These are phyloP conservation scores for Rhodamnia rubescens DNA, from an alignment of 345 rosid genomes.

Conservation along the genomic window DNA sequence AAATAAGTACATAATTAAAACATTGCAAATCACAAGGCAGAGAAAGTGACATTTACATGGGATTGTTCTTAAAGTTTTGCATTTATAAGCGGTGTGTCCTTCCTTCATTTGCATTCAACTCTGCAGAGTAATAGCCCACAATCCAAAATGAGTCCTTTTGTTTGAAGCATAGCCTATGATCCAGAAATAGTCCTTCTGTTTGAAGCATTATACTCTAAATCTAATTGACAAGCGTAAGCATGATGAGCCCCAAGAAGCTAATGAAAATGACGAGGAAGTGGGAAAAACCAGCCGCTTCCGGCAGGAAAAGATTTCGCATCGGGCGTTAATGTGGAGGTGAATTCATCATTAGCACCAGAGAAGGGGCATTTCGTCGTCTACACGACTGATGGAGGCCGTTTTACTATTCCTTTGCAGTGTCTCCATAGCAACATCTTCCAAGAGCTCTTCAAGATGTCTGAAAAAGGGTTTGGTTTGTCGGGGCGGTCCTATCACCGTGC, in stretches of 20 bases:
- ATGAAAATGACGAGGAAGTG: not conserved
- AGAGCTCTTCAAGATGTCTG: slow-evolving; percentile 5
- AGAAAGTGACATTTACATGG: not conserved
- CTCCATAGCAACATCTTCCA: not conserved
- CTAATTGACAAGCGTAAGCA: not conserved
- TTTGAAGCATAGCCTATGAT: too few relatives aligned
- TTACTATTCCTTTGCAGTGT: not conserved
- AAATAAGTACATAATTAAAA: too few relatives aligned
- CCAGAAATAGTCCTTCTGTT: too few relatives aligned
- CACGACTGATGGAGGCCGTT: not conserved
- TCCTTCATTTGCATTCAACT: not conserved
- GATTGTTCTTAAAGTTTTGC: too few relatives aligned
- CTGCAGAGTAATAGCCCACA: not conserved
- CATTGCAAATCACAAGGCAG: not conserved
- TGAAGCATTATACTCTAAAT: too few relatives aligned
- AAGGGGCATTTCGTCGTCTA: not conserved
- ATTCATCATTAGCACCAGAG: not conserved
- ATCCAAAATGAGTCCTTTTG: not conserved
- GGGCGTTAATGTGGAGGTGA: too few relatives aligned
- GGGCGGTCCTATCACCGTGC: too few relatives aligned
- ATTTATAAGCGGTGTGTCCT: not conserved
- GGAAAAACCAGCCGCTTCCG: not conserved
- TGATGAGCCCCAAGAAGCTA: slow-evolving; percentile 1
- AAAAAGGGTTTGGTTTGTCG: not conserved
- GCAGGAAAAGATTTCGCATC: not conserved